Conservation (phyloP, 768 basidiomycete species). For the Fistulinella prunicolor region DNA sequence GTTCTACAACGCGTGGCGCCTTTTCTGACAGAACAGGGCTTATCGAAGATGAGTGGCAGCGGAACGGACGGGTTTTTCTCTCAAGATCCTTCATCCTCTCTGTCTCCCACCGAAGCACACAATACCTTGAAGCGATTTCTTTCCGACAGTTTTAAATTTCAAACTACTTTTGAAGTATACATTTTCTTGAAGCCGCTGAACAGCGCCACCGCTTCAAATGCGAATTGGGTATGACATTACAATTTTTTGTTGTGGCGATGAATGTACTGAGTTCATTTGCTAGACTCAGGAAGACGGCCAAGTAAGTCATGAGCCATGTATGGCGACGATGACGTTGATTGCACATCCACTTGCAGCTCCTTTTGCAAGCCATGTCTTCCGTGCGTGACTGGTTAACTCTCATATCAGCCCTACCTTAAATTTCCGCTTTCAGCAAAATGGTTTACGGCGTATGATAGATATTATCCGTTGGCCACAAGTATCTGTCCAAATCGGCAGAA, state of each 20-base stretch:
- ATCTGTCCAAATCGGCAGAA: slow-evolving; percentile 36
- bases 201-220: slow-evolving; percentile 39
- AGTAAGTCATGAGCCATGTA: slow-evolving; percentile 29
- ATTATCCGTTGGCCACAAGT: slow-evolving; percentile 47
- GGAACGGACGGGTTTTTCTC: slow-evolving; percentile 44
- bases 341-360: slow-evolving; percentile 27
- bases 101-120: slow-evolving; percentile 49
- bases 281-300: slow-evolving; percentile 52
- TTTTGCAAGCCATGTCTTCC: slow-evolving; percentile 38
- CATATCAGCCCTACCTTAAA: background rate
- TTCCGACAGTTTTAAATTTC: slow-evolving; percentile 43
- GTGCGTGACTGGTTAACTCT: slow-evolving; percentile 22
- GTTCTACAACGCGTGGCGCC: slow-evolving; percentile 35
- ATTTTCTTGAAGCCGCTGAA: slow-evolving; percentile 38
- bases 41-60: slow-evolving; percentile 41
- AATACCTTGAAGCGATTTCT: slow-evolving; percentile 43
- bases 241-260: background rate
- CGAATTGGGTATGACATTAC: slow-evolving; percentile 39
- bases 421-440: slow-evolving; percentile 43
- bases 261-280: background rate
- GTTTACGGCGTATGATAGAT: slow-evolving; percentile 47
- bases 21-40: slow-evolving; percentile 44
- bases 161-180: slow-evolving; percentile 41
- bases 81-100: slow-evolving; percentile 24
- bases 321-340: slow-evolving; percentile 5